These are phyloP conservation scores for Mucor irregularis DNA, from an alignment of 371 early-diverging fungal species.

Conservation along the genomic window DNA sequence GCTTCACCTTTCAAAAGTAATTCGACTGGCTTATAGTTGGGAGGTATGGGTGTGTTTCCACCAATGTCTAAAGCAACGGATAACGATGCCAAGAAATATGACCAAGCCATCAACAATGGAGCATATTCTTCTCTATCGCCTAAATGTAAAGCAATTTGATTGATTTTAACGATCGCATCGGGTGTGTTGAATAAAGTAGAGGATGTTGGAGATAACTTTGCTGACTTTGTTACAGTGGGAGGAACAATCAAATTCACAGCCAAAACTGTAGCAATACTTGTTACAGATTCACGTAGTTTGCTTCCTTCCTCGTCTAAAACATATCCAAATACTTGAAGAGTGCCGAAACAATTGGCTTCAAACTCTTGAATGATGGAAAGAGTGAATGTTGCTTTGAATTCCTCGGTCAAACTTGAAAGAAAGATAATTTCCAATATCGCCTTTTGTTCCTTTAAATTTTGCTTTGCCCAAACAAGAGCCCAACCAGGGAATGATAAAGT, in stretches of 20 bases:
- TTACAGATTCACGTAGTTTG: slow-evolving; percentile 23
- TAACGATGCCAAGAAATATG: slow-evolving; percentile 31
- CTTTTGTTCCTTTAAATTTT: slow-evolving; percentile 41
- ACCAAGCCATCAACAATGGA: slow-evolving; percentile 44
- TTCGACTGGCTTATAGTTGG: slow-evolving; percentile 13
- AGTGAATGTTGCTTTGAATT: slow-evolving; percentile 18
- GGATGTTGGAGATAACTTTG: slow-evolving; percentile 2
- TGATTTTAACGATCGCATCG: slow-evolving; percentile 25
- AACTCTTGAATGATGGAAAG: slow-evolving; percentile 38
- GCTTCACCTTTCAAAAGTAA: slow-evolving; percentile 21
- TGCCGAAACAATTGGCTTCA: slow-evolving; percentile 40
- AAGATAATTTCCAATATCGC: slow-evolving; percentile 42
- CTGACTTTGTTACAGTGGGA: slow-evolving; percentile 1
- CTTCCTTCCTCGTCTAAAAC: slow-evolving; percentile 34
- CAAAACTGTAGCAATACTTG: slow-evolving; percentile 23
- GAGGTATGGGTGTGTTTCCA: not conserved
- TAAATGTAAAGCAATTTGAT: slow-evolving; percentile 28
- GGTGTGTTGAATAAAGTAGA: slow-evolving; percentile 24
- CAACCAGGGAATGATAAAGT: slow-evolving; percentile 6
- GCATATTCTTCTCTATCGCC: slow-evolving; percentile 31
- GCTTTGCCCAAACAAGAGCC: slow-evolving; percentile 36
- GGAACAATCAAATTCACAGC: slow-evolving; percentile 14
- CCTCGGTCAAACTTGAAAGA: slow-evolving; percentile 17
- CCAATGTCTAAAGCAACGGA: slow-evolving; percentile 11
- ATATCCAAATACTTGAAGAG: slow-evolving; percentile 29